Evolutionary conservation across 23 red algal genomes (phyloP).

Genomic region (Gracilaria caudata): DNA sequence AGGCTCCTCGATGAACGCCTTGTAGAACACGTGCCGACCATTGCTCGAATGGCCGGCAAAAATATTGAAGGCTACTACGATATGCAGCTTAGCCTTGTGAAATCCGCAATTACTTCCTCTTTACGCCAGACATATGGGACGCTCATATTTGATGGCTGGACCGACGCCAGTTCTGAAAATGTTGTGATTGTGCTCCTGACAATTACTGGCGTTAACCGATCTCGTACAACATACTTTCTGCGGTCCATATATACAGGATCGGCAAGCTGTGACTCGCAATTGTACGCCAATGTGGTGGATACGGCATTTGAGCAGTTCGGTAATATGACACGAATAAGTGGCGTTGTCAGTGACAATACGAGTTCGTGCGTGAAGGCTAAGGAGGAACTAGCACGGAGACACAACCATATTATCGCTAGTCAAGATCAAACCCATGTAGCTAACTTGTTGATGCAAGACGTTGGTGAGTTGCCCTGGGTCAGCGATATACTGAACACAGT

Average conservation of each 20-base stretch:
- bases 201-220: not conserved
- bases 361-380: not conserved
- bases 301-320: not conserved
- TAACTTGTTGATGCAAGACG: not conserved
- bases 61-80: not conserved
- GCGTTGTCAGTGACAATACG: not conserved
- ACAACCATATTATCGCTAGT: not conserved
- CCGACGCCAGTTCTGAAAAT: not conserved
- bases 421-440: not conserved
- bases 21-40: not conserved
- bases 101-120: not conserved
- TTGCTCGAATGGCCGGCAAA: not conserved
- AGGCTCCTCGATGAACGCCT: not conserved
- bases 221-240: not conserved
- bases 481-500: not conserved
- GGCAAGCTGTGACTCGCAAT: not conserved
- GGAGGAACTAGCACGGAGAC: not conserved
- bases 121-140: not conserved
- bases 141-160: not conserved
- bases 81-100: not conserved
- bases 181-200: not conserved
- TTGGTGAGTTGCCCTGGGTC: not conserved
- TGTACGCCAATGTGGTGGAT: not conserved
- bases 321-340: not conserved
- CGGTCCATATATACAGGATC: not conserved